phyloP scores from a whole-genome alignment of 108 stramenopile genomes.

The Discostella stelligeroides region DNA sequence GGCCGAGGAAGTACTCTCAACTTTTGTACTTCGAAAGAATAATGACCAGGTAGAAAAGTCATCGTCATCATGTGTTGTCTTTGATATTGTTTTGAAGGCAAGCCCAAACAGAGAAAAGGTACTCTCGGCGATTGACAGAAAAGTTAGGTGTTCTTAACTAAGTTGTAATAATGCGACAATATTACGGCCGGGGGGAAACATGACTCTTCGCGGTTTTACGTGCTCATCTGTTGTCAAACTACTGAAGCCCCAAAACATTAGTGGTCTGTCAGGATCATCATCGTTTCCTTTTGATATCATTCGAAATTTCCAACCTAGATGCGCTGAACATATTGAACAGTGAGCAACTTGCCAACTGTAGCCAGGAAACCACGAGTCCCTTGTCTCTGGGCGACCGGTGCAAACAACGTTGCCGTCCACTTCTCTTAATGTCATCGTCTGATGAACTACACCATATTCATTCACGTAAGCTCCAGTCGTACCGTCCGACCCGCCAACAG shows the following conservation, averaged over 20 bases:
- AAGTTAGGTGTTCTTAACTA: not conserved
- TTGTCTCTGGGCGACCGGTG: constrained; percentile 61
- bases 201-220: constrained; percentile 21
- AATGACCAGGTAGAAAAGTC: not conserved
- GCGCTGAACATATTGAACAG: constrained; percentile 58
- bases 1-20: constrained; percentile 13
- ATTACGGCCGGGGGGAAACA: not conserved
- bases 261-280: constrained; percentile 19
- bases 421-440: constrained; percentile 69
- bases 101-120: constrained; percentile 17
- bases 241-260: constrained; percentile 24
- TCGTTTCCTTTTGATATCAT: constrained; percentile 23
- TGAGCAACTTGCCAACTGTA: constrained; percentile 74
- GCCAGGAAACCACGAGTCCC: constrained; percentile 80
- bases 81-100: constrained; percentile 9
- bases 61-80: constrained; percentile 4
- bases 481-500: constrained; percentile 76
- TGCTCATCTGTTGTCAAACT: constrained; percentile 24
- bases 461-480: constrained; percentile 83
- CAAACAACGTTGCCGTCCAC: constrained; percentile 55
- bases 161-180: constrained; percentile 5
- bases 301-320: constrained; percentile 87
- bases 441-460: constrained; percentile 80
- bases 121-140: constrained; percentile 5
- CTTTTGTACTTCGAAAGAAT: not conserved